Evolutionary conservation across 2,329 filamentous ascomycete species (phyloP), one percentile per base, ranked within the genome.

Genomic region (Xylaria sp.): DNA sequence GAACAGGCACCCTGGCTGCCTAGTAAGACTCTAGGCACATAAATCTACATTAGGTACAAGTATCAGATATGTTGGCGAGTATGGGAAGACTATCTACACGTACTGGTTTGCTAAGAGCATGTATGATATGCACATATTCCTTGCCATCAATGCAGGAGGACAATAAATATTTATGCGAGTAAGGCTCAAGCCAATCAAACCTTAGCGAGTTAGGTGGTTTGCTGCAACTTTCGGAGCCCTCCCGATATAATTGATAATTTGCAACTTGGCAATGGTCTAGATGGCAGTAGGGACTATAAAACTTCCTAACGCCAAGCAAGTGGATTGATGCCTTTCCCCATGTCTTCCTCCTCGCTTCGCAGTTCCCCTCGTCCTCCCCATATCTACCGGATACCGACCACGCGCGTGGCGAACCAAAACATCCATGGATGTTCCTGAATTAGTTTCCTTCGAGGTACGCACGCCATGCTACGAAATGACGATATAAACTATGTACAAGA

Each of bases 331-430:
- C 49, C 3, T 38, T 26, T 66, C 51, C 56, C 60, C 54, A 15
- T 36, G 23, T 33, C 40, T 46, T 20, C 13, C 2, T 40, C 15
- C 40, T 59, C 56, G 33, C 54, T 42, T 42, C 23, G 11, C 11
- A 11, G 13, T 46, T 6, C 54, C 63, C 64, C 33, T 46, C 44
- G 36, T 58, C 51, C 38, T 61, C 65, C 63, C 59, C 65, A 59
- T 59, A 67, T 67, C 56, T 33, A 33, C 40, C 56, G 26, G 26
- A 46, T 28, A 65, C 46, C 59, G 36, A 53, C 26, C 31, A 49
- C 44, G 42, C 28, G 38, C 31, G 26, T 46, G 59, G 53, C 46
- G 17, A 42, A 46, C 23, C 20, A 36, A 48, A 42, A 31, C 26
- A 44, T 53, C 5, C 46, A 48, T 54, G 10, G 58, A 42, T n/a